A percentile compares a stretch with the other conserved stretches of the same genome.
These are phyloP conservation scores for Backusella tuberculispora DNA, from an alignment of 192 early-diverging fungal genomes.

Conservation along the genomic window DNA sequence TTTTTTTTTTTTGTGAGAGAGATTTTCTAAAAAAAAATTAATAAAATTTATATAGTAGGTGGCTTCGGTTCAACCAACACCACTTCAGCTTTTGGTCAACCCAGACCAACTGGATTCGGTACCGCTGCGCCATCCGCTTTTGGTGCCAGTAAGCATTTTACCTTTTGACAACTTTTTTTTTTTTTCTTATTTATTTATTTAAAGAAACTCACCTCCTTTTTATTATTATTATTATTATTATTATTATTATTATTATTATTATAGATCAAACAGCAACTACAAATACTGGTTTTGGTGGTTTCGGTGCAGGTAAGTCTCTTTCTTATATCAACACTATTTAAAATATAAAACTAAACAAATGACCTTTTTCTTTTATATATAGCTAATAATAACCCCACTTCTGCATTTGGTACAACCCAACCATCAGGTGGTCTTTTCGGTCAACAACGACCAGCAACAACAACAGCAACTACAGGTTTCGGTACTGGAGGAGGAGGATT, in stretches of 20 bases:
- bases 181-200: no score
- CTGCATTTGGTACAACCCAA: conserved; percentile 55
- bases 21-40: no score
- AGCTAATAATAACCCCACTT: conserved; percentile 17
- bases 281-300: conserved; percentile 26
- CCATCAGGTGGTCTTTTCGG: conserved; percentile 38
- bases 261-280: conserved; percentile 37
- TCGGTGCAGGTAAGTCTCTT: conserved; percentile 22
- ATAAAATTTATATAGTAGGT: no score
- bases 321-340: no score
- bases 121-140: conserved; percentile 37
- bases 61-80: not conserved
- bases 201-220: not conserved
- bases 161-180: no score
- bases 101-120: conserved; percentile 46
- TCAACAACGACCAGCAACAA: conserved; percentile 26
- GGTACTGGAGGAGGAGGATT: conserved; percentile 39
- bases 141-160: not conserved
- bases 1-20: no score
- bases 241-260: no score
- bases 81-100: conserved; percentile 27
- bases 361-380: not conserved
- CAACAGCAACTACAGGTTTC: conserved; percentile 40
- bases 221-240: no score
- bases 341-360: not conserved